A percentile compares a stretch with the other conserved stretches of the same genome.
phyloP scores from a whole-genome alignment of 2,329 filamentous ascomycete genomes.

The Dothideomycetidae sp. region DNA sequence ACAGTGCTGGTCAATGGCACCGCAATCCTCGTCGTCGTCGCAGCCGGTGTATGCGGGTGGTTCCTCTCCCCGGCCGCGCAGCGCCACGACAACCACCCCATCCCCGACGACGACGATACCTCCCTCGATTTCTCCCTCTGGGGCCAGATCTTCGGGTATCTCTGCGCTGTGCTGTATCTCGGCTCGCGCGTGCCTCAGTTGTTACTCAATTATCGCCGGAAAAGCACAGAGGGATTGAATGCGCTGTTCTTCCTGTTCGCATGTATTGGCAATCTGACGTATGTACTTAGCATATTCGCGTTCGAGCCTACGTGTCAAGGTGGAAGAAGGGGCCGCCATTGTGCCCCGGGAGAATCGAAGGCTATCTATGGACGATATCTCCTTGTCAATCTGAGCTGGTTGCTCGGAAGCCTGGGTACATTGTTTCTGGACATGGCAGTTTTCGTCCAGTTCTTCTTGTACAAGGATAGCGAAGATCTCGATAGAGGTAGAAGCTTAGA shows the following conservation, averaged over 20 bases:
- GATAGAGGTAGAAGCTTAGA: conserved; percentile 14
- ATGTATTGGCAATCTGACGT: conserved; percentile 87
- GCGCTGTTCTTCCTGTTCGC: conserved; percentile 95
- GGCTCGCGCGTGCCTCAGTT: conserved; percentile 82
- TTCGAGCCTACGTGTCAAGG: conserved; percentile 59
- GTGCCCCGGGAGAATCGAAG: conserved; percentile 49
- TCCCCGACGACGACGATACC: conserved; percentile 29
- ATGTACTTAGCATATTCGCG: conserved; percentile 80
- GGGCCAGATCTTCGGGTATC: conserved; percentile 86
- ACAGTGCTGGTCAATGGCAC: conserved; percentile 57
- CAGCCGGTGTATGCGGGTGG: conserved; percentile 75
- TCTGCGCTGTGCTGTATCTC: conserved; percentile 81
- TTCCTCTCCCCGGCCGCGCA: conserved; percentile 46
- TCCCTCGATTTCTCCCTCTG: conserved; percentile 54
- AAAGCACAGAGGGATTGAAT: conserved; percentile 84
- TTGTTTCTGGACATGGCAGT: conserved; percentile 72
- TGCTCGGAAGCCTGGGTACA: conserved; percentile 79
- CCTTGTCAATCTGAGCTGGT: conserved; percentile 79
- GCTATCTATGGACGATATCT: conserved; percentile 67
- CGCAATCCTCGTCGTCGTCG: conserved; percentile 66
- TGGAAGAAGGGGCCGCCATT: conserved; percentile 30
- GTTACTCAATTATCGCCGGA: conserved; percentile 79
- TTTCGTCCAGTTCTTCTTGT: conserved; percentile 85
- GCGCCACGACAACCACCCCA: conserved; percentile 13
- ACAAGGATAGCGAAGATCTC: conserved; percentile 39